These are phyloP conservation scores for Stephania japonica DNA, from an alignment of 164 flowering plant genomes.

Conservation along the genomic window DNA sequence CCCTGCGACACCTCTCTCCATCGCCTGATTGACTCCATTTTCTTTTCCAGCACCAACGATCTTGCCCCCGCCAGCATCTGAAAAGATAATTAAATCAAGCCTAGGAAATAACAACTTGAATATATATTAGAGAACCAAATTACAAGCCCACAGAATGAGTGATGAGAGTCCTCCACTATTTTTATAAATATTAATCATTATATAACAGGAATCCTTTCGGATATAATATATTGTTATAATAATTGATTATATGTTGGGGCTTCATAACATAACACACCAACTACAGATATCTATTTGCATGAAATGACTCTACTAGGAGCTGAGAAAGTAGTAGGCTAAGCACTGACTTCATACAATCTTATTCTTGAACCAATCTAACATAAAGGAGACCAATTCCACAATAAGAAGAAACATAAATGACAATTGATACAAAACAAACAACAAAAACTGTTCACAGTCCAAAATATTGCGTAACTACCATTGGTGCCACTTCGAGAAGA, in stretches of 20 bases:
- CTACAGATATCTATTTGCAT: neutral
- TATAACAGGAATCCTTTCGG: neutral
- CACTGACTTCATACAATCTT: neutral
- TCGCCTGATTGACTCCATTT: conserved; percentile 35
- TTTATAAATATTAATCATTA: neutral
- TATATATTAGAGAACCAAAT: neutral
- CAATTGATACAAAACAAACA: neutral
- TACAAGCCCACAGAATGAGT: neutral
- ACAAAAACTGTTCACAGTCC: neutral
- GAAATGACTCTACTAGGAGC: neutral
- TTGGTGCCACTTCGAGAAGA: conserved; percentile 43
- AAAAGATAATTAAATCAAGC: conserved; percentile 7
- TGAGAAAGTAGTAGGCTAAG: neutral
- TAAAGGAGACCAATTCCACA: neutral
- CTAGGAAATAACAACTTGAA: neutral
- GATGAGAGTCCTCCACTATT: neutral
- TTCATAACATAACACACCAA: neutral
- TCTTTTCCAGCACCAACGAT: conserved; percentile 42
- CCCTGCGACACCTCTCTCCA: conserved; percentile 32
- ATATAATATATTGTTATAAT: neutral
- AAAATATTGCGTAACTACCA: conserved; percentile 33
- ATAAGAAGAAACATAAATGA: neutral
- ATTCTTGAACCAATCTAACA: neutral
- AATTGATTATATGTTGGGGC: neutral
- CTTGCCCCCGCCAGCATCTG: conserved; percentile 67